Base-by-base conservation (phyloP, 768 basidiomycete genomes). In the Strobilomyces confusus region DNA sequence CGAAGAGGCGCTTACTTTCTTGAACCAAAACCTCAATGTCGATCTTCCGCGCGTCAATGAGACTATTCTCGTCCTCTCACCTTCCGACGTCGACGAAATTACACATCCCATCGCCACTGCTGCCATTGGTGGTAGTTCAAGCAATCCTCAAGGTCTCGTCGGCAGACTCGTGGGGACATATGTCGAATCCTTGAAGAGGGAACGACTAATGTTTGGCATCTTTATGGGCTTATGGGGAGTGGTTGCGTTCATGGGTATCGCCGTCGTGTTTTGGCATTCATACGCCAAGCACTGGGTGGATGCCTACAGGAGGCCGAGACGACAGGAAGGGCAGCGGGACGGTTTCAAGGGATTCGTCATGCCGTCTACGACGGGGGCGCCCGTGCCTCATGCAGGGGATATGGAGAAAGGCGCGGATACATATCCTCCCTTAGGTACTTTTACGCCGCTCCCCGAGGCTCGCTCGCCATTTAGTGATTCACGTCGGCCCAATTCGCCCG, bases 1-100 rank as follows among this genome's bases (percentile, higher is more conserved):
- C 5, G 92, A 95, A 70, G 77, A 83, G 17, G 93, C 89, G 6
- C 75, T 97, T 37, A 98, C 93, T 0, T 98, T 95, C 79, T 74
- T 98, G 57, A 86, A 95, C 66, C 74, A 92, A 57, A 92, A 97
- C 71, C 83, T 95, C 44, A 75, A 84, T 44, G 76, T 98, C 62
- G 72, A 89, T 62, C 78, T 98, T 54, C 88, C 94, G 0, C 81
- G 80, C 43, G 79, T 98, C 52, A 87, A 92, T 54, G 74, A 87
- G 47, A 78, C 79, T 36, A 76, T 85, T 26, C 84, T 98, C 44
- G 76, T 94, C 29, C 80, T 97, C 49, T 92, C 92, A 1, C 83
- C 84, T 4, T 67, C 69, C 4, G 73, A 80, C 3, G 82, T 95
- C 51, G 75, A 88, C 63, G 92, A 93, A 60, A 83, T 86, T 20